Percentiles rank a stretch among this genome's conserved stretches.
Evolutionary conservation across 1,284 basidiomycete genomes (phyloP).

Genomic region (Apiotrichum sp.): DNA sequence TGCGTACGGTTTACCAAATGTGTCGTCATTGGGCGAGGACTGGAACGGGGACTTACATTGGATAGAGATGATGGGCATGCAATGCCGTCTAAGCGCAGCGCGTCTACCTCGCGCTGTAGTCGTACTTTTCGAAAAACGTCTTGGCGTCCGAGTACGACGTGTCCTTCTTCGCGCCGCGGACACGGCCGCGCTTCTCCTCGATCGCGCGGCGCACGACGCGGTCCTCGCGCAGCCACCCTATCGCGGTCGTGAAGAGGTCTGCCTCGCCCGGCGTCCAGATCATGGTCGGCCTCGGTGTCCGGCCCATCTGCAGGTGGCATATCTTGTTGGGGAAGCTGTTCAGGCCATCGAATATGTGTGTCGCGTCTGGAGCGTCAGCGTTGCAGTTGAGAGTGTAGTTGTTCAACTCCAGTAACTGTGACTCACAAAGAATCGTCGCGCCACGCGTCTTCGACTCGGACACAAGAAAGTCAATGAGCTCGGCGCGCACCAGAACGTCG

Average conservation of each 20-base stretch:
- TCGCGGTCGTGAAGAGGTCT: conserved; percentile 63
- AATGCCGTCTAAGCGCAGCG: too few species aligned
- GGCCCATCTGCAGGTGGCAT: conserved; percentile 78
- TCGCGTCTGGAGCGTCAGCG: conserved; percentile 57
- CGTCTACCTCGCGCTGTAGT: conserved; percentile 26
- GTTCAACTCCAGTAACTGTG: not conserved
- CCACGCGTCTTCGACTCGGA: conserved; percentile 71
- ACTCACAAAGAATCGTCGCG: conserved; percentile 83
- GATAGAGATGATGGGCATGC: not conserved
- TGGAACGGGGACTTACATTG: not conserved
- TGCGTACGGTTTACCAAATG: conserved; percentile 35
- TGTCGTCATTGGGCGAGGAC: conserved; percentile 24
- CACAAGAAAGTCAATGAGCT: conserved; percentile 80
- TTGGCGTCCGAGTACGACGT: conserved; percentile 58
- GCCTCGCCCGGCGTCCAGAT: conserved; percentile 58
- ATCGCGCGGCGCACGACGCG: conserved; percentile 59
- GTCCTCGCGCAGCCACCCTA: conserved; percentile 81
- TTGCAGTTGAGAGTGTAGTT: not conserved
- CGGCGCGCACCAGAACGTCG: conserved; percentile 92
- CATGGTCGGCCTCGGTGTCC: conserved; percentile 56
- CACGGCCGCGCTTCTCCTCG: conserved; percentile 53
- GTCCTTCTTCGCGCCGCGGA: conserved; percentile 63
- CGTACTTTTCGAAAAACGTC: conserved; percentile 79
- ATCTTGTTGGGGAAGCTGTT: conserved; percentile 81
- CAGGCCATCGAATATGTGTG: conserved; percentile 91